A percentile compares a stretch with the other conserved stretches of the same genome.
Conservation (phyloP, 106 monocot species). For the Dioscorea alata region DNA sequence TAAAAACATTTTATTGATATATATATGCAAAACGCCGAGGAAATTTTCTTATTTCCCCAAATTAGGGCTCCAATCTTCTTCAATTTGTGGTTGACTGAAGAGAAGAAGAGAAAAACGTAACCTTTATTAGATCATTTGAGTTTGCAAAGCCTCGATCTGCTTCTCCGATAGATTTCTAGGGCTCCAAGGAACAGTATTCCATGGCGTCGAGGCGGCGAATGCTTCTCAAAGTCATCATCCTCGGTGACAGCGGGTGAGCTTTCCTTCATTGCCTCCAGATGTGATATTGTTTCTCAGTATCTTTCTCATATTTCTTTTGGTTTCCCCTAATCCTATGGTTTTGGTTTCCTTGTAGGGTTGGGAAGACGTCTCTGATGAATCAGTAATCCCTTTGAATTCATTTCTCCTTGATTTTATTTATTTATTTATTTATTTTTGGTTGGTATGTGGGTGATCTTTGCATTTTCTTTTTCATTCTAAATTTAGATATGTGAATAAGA, state of each 20-base stretch:
- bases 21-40: not conserved
- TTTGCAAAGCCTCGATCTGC: not conserved
- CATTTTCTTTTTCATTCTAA: not conserved
- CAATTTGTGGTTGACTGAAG: too few species aligned
- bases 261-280: not conserved
- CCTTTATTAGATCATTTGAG: not conserved
- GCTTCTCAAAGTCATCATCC: constrained; percentile 99
- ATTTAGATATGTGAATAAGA: constrained; percentile 37
- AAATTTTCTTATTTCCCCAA: not conserved
- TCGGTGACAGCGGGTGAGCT: constrained; percentile 90
- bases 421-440: not conserved
- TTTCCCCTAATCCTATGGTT: not conserved
- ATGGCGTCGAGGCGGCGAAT: constrained; percentile 89
- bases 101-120: too few species aligned
- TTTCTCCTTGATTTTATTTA: too few species aligned
- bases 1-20: not conserved
- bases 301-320: not conserved
- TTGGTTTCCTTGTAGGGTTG: constrained; percentile 21
- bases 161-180: constrained; percentile 10
- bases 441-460: not conserved
- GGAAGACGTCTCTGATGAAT: constrained; percentile 43
- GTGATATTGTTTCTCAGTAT: not conserved
- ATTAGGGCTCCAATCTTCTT: not conserved
- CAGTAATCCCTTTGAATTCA: constrained; percentile 16
- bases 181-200: constrained; percentile 5